A percentile compares a stretch with the other conserved stretches of the same genome.
Conservation (phyloP, 495 filamentous ascomycete genomes). For the Hypoxylon fragiforme region DNA sequence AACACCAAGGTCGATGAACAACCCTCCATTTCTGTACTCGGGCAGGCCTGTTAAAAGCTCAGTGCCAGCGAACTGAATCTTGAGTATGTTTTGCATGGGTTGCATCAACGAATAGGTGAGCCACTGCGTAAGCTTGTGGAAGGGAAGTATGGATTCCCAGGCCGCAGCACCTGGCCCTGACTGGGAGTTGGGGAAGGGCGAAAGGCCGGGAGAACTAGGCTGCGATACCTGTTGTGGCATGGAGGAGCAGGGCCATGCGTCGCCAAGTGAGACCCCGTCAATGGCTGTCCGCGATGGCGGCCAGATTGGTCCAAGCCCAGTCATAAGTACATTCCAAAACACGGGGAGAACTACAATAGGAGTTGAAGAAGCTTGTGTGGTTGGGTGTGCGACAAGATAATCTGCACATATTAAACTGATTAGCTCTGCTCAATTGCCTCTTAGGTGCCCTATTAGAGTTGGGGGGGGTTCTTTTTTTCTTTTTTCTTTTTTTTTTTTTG, state of each 20-base stretch:
- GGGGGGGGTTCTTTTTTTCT: too few species aligned
- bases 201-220: constrained; percentile 46
- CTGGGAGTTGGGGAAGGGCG: constrained; percentile 49
- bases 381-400: constrained; percentile 87
- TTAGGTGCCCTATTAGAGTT: too few species aligned
- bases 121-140: constrained; percentile 93
- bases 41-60: constrained; percentile 82
- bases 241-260: constrained; percentile 88
- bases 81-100: constrained; percentile 77
- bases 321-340: constrained; percentile 86
- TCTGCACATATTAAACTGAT: constrained; percentile 54
- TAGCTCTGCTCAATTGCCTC: too few species aligned
- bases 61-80: constrained; percentile 74
- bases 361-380: constrained; percentile 81
- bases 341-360: constrained; percentile 90
- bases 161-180: constrained; percentile 53
- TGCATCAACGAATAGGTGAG: constrained; percentile 87
- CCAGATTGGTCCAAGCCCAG: constrained; percentile 87
- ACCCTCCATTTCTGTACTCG: constrained; percentile 85
- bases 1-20: constrained; percentile 82
- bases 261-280: constrained; percentile 85
- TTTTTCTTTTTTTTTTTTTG: too few species aligned
- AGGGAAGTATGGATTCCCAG: constrained; percentile 94
- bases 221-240: constrained; percentile 72
- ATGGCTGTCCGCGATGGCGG: constrained; percentile 85